Conservation (phyloP, 495 filamentous ascomycete genomes). For the Parathielavia appendiculata region DNA sequence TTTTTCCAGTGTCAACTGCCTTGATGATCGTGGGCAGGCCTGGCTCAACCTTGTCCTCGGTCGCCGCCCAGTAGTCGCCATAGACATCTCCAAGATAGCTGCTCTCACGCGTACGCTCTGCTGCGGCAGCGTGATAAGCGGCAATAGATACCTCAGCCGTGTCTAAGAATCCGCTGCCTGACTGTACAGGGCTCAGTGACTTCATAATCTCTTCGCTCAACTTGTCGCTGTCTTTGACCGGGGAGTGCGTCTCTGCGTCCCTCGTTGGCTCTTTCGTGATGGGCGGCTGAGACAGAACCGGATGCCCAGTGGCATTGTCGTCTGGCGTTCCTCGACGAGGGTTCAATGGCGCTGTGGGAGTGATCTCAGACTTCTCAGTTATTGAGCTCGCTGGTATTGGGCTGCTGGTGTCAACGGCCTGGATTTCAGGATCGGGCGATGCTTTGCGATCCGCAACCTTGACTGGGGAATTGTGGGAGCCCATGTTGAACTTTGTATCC, state of each 20-base stretch:
- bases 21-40: background rate
- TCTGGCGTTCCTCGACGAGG: slow-evolving; percentile 29
- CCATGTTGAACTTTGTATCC: slow-evolving; percentile 7
- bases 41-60: slow-evolving; percentile 24
- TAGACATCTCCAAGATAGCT: slow-evolving; percentile 44
- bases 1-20: slow-evolving; percentile 1
- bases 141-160: slow-evolving; percentile 12
- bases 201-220: slow-evolving; percentile 76
- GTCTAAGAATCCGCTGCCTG: slow-evolving; percentile 13
- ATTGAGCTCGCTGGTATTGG: slow-evolving; percentile 21
- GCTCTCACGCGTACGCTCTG: slow-evolving; percentile 36
- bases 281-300: slow-evolving; percentile 30
- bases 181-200: slow-evolving; percentile 53
- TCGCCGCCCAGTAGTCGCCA: slow-evolving; percentile 39
- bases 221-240: slow-evolving; percentile 68
- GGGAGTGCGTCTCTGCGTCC: slow-evolving; percentile 52
- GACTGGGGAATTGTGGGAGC: background rate
- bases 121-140: slow-evolving; percentile 26
- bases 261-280: slow-evolving; percentile 51
- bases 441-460: background rate
- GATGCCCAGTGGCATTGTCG: background rate
- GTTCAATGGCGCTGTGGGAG: slow-evolving; percentile 49
- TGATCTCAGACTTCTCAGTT: slow-evolving; percentile 26
- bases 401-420: background rate
- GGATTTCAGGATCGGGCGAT: background rate